These are phyloP conservation scores for Suillus luteus DNA, from an alignment of 768 basidiomycete genomes.

Conservation along the genomic window DNA sequence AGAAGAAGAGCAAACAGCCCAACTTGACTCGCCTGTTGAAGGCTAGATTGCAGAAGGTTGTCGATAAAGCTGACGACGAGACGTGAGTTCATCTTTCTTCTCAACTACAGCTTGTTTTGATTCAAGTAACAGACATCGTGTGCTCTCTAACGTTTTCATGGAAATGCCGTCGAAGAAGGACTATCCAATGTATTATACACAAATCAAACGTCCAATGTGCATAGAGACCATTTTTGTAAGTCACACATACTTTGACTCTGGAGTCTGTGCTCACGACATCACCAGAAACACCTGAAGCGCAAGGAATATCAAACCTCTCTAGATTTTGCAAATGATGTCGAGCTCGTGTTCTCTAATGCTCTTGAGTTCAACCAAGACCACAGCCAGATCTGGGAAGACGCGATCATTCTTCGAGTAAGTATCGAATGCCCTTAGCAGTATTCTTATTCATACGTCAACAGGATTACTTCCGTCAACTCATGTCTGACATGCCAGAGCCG, in stretches of 20 bases:
- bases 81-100: constrained; percentile 44
- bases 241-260: constrained; percentile 15
- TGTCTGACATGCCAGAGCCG: constrained; percentile 76
- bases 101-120: background rate
- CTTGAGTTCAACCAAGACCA: constrained; percentile 86
- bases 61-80: constrained; percentile 67
- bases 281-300: constrained; percentile 76
- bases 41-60: constrained; percentile 67
- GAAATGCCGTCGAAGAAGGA: constrained; percentile 77
- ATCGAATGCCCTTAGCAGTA: constrained; percentile 9
- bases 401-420: constrained; percentile 62
- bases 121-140: constrained; percentile 53
- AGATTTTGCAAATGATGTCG: constrained; percentile 84
- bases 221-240: constrained; percentile 76
- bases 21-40: constrained; percentile 71
- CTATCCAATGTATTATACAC: constrained; percentile 79
- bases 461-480: constrained; percentile 73
- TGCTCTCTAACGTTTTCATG: constrained; percentile 77
- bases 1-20: constrained; percentile 53
- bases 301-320: constrained; percentile 70
- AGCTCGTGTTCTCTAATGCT: constrained; percentile 89
- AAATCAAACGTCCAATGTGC: constrained; percentile 78
- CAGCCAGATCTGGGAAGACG: constrained; percentile 82
- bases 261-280: constrained; percentile 9
- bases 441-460: constrained; percentile 31